Base-by-base conservation (phyloP, 2,329 filamentous ascomycete genomes). In the Acrodontium crateriforme region DNA sequence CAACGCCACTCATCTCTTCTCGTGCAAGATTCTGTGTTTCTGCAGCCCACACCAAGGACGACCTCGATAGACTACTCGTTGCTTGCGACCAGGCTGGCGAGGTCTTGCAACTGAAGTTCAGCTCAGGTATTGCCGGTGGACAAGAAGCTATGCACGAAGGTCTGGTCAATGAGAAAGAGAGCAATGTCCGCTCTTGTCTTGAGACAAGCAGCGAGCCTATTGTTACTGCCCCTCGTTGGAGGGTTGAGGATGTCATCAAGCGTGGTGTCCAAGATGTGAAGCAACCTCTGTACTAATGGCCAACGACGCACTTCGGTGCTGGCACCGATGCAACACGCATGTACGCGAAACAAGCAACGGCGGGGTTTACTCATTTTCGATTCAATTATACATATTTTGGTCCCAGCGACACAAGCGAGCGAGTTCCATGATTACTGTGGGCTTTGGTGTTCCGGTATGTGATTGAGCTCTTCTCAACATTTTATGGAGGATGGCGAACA, bases 21-120 rank as follows among this genome's bases (percentile, higher is more conserved):
- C 79, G 89, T 39, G 89, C 83, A 27, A 79, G 89, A 25, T 94
- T 98, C 71, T 98, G 89, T 53, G 74, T 98, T 29, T 93, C 84
- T 3, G 76, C 89, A 2, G 83, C 89, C 1, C 89, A 98, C 63
- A 98, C 91, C 58, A 98, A 98, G 64, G 89, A 98, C 27, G 89
- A 98, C 53, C 69, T 98, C 46, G 89, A 98, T 55, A 75, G 87
- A 26, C 62, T 98, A 34, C 63, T 98, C 27, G 67, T 73, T 4
- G 89, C 89, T 10, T 95, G 87, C 47, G 83, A 95, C 49, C 81
- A 95, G 55, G 74, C 94, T 31, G 85, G 87, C 32, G 82, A 93
- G 40, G 70, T 92, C 13, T 62, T 98, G 31, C 85, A 95, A 57
- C 68, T 98, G 51, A 95, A 94, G 62, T 94, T 92, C 60, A 92